Evolutionary conservation across 1,284 basidiomycete genomes (phyloP), one percentile per base, ranked within the genome.

Genomic region (Meira nashicola): DNA sequence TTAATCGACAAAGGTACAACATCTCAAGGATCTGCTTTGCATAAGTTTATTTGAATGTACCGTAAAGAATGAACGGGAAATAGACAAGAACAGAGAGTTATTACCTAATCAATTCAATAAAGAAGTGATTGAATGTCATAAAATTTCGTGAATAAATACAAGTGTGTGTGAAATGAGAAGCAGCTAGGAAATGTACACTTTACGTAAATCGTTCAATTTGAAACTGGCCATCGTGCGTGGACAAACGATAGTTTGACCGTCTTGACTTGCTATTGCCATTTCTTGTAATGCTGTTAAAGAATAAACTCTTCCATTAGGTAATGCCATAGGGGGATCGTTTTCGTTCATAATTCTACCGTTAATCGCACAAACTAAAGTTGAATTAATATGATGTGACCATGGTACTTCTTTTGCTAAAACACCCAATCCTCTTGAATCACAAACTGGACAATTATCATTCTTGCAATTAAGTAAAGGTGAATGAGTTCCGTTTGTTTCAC

Each of bases 331-430:
- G 81, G 87, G 88, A 72, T 93, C 94, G 76, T 92, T 86, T 64
- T 87, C 92, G 71, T 96, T 88, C 87, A 97, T 95, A 61, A 97
- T 90, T 76, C 87, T 87, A 23, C 94, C 93, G 58, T 84, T 90
- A 66, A 95, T 84, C 46, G 86, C 81, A 77, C 95, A 98, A 11
- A 98, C 92, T 58, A 98, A 89, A 0, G 90, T 93, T 49, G 92
- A 95, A 76, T 94, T 96, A 52, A 88, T 86, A 77, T 96, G 92
- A 80, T 97, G 93, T 64, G 88, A 90, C 79, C 86, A 88, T 0
- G 95, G 94, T 0, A 96, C 90, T 67, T 93, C 89, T 58, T 84
- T 82, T 4, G 74, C 91, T 6, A 98, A 83, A 55, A 84, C 82
- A 19, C 87, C 86, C 15, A 97, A 82, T 12, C 87, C 85, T 1